phyloP scores from a whole-genome alignment of 371 early-diverging fungal species.

The Mortierella sp. region DNA sequence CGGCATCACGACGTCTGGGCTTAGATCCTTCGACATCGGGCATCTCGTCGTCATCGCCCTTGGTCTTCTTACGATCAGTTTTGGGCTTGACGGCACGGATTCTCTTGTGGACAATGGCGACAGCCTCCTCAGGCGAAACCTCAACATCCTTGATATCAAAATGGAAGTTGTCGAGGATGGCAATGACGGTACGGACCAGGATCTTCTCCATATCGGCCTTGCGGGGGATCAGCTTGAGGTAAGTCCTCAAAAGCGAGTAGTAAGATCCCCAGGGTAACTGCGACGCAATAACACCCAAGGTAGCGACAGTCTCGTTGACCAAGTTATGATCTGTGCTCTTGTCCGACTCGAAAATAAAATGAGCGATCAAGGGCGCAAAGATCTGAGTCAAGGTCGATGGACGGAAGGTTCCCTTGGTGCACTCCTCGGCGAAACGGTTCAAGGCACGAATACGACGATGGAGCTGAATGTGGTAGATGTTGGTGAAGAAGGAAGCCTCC shows the following conservation, averaged over 20 bases:
- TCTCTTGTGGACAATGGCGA: constrained; percentile 46
- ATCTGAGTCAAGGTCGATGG: constrained; percentile 76
- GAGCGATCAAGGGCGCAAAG: constrained; percentile 89
- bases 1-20: constrained; percentile 43
- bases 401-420: constrained; percentile 61
- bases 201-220: constrained; percentile 81
- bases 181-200: constrained; percentile 82
- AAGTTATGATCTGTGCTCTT: constrained; percentile 78
- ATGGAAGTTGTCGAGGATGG: constrained; percentile 92
- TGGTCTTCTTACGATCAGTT: constrained; percentile 21
- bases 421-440: constrained; percentile 77
- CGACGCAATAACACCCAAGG: constrained; percentile 78
- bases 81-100: constrained; percentile 27
- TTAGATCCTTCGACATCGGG: constrained; percentile 59
- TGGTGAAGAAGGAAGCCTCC: constrained; percentile 82
- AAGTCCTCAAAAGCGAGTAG: constrained; percentile 79
- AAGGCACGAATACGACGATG: constrained; percentile 93
- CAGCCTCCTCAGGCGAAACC: constrained; percentile 52
- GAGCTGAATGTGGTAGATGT: constrained; percentile 93
- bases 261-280: constrained; percentile 90
- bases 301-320: constrained; percentile 83
- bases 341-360: constrained; percentile 87
- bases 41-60: constrained; percentile 26
- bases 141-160: constrained; percentile 80
- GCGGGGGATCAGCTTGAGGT: constrained; percentile 76